phyloP scores from a whole-genome alignment of 768 basidiomycete species.

The Boletus subcaerulescens region DNA sequence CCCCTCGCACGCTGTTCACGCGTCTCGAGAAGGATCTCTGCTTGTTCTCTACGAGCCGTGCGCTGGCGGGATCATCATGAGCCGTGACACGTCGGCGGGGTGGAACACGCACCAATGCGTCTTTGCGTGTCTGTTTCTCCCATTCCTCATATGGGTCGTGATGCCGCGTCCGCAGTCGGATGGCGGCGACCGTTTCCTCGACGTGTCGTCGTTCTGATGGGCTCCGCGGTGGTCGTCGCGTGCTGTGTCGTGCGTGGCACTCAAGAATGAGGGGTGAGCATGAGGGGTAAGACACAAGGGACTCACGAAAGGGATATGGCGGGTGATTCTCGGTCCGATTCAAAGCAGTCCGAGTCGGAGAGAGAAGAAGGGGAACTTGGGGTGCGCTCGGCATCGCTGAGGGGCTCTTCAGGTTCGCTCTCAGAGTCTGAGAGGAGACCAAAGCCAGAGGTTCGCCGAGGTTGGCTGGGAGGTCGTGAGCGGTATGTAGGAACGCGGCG shows the following conservation, averaged over 20 bases:
- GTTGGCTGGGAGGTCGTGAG: slow-evolving; percentile 5
- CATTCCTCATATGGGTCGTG: slow-evolving; percentile 50
- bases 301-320: slow-evolving; percentile 34
- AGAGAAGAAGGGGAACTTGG: slow-evolving; percentile 33
- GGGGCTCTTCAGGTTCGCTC: slow-evolving; percentile 28
- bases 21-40: slow-evolving; percentile 18
- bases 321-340: slow-evolving; percentile 43
- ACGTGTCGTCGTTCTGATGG: slow-evolving; percentile 35
- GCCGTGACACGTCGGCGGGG: not conserved
- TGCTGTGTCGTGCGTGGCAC: slow-evolving; percentile 13
- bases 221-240: slow-evolving; percentile 20
- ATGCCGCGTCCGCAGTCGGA: slow-evolving; percentile 41
- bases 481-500: slow-evolving; percentile 7
- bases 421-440: slow-evolving; percentile 53
- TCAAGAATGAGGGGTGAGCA: not conserved
- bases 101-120: slow-evolving; percentile 40
- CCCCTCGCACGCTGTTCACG: slow-evolving; percentile 7
- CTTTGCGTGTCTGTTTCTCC: slow-evolving; percentile 46
- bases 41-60: slow-evolving; percentile 36
- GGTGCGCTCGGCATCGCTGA: slow-evolving; percentile 38
- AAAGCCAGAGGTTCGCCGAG: slow-evolving; percentile 49
- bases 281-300: not conserved
- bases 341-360: slow-evolving; percentile 40
- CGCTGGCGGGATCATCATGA: slow-evolving; percentile 25
- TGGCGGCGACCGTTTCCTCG: slow-evolving; percentile 46